phyloP scores from a whole-genome alignment of 768 basidiomycete species.

The Mycena kentingensis region DNA sequence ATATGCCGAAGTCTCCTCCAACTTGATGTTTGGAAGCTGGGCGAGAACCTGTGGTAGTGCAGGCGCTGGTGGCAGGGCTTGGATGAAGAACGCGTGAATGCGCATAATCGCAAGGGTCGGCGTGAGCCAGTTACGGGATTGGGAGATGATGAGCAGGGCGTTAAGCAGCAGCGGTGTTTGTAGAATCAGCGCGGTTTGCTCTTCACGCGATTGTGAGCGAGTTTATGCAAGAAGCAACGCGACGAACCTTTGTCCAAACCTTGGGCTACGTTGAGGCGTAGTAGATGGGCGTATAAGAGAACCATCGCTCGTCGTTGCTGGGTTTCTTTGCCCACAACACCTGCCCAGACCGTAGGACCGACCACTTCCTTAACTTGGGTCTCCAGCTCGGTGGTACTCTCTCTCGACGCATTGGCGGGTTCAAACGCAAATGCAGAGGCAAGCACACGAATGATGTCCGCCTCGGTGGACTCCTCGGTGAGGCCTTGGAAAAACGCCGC shows the following conservation, averaged over 20 bases:
- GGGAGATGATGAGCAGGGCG: conserved; percentile 78
- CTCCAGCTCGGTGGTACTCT: conserved; percentile 46
- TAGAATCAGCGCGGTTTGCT: conserved; percentile 70
- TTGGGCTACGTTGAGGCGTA: conserved; percentile 59
- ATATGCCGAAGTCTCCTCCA: conserved; percentile 47
- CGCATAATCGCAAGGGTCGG: conserved; percentile 80
- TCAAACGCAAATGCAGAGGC: conserved; percentile 69
- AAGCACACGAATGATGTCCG: conserved; percentile 72
- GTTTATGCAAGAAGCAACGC: not conserved
- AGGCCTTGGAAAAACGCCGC: conserved; percentile 85
- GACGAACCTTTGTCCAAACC: conserved; percentile 67
- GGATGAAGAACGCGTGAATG: conserved; percentile 79
- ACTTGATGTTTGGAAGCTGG: conserved; percentile 76
- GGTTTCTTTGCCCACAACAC: conserved; percentile 43
- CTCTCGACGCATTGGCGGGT: conserved; percentile 31
- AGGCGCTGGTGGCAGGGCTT: conserved; percentile 72
- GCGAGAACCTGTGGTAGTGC: conserved; percentile 49
- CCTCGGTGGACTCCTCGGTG: conserved; percentile 75
- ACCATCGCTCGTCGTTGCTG: conserved; percentile 60
- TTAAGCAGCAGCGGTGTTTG: conserved; percentile 73
- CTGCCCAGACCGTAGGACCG: conserved; percentile 55
- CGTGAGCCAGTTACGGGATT: conserved; percentile 86
- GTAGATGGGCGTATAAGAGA: conserved; percentile 82
- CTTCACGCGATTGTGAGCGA: conserved; percentile 39
- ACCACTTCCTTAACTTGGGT: conserved; percentile 48